These are phyloP conservation scores for Ascochyta clinopodiicola DNA, from an alignment of 2,329 filamentous ascomycete species.

Conservation along the genomic window DNA sequence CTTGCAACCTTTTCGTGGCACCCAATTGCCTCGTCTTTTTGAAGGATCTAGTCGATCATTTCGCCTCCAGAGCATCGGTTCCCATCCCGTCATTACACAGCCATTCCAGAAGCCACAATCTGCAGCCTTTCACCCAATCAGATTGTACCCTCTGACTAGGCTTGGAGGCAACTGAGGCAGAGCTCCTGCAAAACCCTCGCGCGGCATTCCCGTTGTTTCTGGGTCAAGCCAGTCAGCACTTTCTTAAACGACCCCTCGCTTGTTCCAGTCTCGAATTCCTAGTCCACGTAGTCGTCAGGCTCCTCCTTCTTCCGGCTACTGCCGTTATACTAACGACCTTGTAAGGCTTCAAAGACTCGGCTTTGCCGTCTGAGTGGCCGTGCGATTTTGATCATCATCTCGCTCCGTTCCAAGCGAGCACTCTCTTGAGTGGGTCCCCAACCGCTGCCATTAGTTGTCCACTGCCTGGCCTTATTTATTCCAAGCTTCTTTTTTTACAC, in stretches of 20 bases:
- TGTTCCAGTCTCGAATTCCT: constrained; percentile 30
- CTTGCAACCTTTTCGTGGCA: constrained; percentile 25
- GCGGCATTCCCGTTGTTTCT: constrained; percentile 39
- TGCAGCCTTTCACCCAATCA: constrained; percentile 39
- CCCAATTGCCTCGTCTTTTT: constrained; percentile 8
- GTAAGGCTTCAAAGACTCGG: constrained; percentile 38
- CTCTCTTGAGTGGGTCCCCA: constrained; percentile 35
- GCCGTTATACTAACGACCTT: constrained; percentile 42
- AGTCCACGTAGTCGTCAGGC: constrained; percentile 35
- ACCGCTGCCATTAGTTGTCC: constrained; percentile 44
- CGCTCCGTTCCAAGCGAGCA: constrained; percentile 49
- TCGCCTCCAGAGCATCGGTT: constrained; percentile 47
- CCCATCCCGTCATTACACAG: constrained; percentile 37
- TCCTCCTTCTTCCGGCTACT: constrained; percentile 19
- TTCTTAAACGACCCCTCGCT: constrained; percentile 29
- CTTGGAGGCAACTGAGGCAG: constrained; percentile 46
- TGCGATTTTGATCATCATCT: constrained; percentile 44
- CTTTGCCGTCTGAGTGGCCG: constrained; percentile 44
- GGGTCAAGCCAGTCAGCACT: constrained; percentile 32
- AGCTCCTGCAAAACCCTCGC: constrained; percentile 37
- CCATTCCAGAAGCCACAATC: constrained; percentile 40
- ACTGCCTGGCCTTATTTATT: constrained; percentile 35
- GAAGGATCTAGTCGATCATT: constrained; percentile 34
- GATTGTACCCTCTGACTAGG: constrained; percentile 18
- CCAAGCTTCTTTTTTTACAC: constrained; percentile 48